Evolutionary conservation across 169 alveolate species (phyloP), one percentile per base, ranked within the genome.

Genomic region (Amoebophrya sp.): DNA sequence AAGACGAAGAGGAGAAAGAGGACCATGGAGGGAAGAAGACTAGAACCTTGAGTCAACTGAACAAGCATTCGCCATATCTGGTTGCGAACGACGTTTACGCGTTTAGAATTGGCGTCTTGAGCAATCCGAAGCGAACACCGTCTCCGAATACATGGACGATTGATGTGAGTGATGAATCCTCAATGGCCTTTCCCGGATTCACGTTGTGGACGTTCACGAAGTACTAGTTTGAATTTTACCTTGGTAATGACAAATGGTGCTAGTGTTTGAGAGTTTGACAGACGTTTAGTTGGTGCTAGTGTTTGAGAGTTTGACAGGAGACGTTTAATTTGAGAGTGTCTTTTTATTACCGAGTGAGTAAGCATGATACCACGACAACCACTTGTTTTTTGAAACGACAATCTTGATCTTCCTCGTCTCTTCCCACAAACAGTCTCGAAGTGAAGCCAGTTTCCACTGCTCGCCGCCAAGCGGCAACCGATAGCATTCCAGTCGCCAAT

Each of bases 201-300:
- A 38, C 40, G 76, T 76, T 89, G 14, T 89, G 91, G 91, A 40
- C 91, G 77, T 89, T 89, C 91, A n/a, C 40, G 36, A 33, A 41
- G 33, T n/a, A n/a, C n/a, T n/a, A n/a, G n/a, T n/a, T n/a, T n/a
- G n/a, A n/a, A n/a, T n/a, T n/a, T n/a, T n/a, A n/a, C n/a, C n/a
- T n/a, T n/a, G n/a, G n/a, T n/a, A n/a, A n/a, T n/a, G n/a, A n/a
- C n/a, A n/a, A n/a, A n/a, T n/a, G n/a, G n/a, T n/a, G n/a, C n/a
- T n/a, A n/a, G n/a, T n/a, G n/a, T n/a, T n/a, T n/a, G n/a, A n/a
- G n/a, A n/a, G n/a, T n/a, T n/a, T n/a, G n/a, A n/a, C n/a, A n/a
- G n/a, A n/a, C n/a, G n/a, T n/a, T n/a, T n/a, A n/a, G n/a, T n/a
- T n/a, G n/a, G n/a, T n/a, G n/a, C n/a, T n/a, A n/a, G n/a, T n/a